Conservation (phyloP, 2,329 filamentous ascomycete species). For the Pleomassaria siparia region DNA sequence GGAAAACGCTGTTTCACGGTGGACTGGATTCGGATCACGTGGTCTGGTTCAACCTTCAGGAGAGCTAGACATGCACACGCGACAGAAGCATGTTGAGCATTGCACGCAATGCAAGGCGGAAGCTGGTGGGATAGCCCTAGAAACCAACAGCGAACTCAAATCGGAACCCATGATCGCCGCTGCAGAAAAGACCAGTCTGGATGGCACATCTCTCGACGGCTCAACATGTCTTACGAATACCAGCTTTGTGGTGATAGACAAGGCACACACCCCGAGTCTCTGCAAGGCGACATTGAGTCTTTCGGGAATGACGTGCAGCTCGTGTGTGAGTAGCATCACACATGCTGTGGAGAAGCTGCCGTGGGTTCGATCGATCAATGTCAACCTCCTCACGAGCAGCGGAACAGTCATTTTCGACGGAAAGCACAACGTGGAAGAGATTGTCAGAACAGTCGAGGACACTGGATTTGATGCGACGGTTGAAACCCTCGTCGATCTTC, state of each 20-base stretch:
- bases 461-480: constrained; percentile 46
- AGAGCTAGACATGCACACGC: constrained; percentile 30
- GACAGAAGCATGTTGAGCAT: constrained; percentile 33
- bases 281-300: constrained; percentile 51
- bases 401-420: constrained; percentile 53
- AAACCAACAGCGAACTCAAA: constrained; percentile 14
- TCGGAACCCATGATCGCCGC: constrained; percentile 14
- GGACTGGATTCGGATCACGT: constrained; percentile 26
- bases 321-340: constrained; percentile 56
- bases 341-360: constrained; percentile 50
- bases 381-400: constrained; percentile 56
- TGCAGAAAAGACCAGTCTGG: constrained; percentile 13
- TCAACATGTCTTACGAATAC: constrained; percentile 7
- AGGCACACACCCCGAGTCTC: background rate
- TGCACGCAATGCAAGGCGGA: constrained; percentile 40
- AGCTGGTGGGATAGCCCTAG: constrained; percentile 24
- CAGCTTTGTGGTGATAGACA: constrained; percentile 22
- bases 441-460: constrained; percentile 56
- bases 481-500: constrained; percentile 32
- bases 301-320: constrained; percentile 62
- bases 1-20: constrained; percentile 37
- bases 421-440: constrained; percentile 45
- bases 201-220: constrained; percentile 8
- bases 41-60: constrained; percentile 2
- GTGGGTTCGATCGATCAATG: constrained; percentile 50